Percentiles rank a stretch among this genome's conserved stretches.
These are phyloP conservation scores for Sporothrix brasiliensis DNA, from an alignment of 2,329 filamentous ascomycete species.

Conservation along the genomic window DNA sequence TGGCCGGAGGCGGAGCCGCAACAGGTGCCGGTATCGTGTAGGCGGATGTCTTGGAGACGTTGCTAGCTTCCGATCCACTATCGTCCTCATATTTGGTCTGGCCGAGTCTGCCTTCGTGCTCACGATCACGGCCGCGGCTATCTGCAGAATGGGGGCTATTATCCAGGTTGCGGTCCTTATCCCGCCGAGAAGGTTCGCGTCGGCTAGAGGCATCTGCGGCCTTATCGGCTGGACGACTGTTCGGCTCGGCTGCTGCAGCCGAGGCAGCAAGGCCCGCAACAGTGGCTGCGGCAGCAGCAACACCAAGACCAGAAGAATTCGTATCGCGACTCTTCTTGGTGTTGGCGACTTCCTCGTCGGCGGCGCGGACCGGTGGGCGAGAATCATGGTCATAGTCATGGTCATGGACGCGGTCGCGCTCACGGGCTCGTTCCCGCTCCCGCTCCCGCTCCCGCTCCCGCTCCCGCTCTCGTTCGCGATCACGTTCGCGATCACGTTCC, in stretches of 20 bases:
- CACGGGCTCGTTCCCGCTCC: conserved; percentile 38
- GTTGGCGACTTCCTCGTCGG: conserved; percentile 40
- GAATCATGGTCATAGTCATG: conserved; percentile 43
- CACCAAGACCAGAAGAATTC: conserved; percentile 52
- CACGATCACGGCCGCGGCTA: background rate
- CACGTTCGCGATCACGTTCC: conserved; percentile 28
- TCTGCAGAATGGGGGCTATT: background rate
- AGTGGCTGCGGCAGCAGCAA: conserved; percentile 51
- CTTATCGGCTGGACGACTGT: background rate
- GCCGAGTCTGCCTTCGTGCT: background rate
- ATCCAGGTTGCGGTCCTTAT: background rate
- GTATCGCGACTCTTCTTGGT: conserved; percentile 52
- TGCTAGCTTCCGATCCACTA: conserved; percentile 36
- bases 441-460: conserved; percentile 25
- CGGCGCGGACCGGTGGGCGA: conserved; percentile 39
- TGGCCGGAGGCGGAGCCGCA: background rate
- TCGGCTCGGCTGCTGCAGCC: conserved; percentile 36
- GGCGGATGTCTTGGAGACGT: background rate
- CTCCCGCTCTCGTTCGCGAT: conserved; percentile 35
- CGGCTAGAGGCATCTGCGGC: background rate
- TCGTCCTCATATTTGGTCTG: conserved; percentile 7
- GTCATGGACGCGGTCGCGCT: conserved; percentile 36
- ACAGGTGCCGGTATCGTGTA: conserved; percentile 1
- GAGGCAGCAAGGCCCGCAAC: conserved; percentile 43
- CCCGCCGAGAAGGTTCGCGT: conserved; percentile 24